A percentile compares a stretch with the other conserved stretches of the same genome.
These are phyloP conservation scores for Flueggea neowawraea DNA, from an alignment of 441 rosid genomes.

Conservation along the genomic window DNA sequence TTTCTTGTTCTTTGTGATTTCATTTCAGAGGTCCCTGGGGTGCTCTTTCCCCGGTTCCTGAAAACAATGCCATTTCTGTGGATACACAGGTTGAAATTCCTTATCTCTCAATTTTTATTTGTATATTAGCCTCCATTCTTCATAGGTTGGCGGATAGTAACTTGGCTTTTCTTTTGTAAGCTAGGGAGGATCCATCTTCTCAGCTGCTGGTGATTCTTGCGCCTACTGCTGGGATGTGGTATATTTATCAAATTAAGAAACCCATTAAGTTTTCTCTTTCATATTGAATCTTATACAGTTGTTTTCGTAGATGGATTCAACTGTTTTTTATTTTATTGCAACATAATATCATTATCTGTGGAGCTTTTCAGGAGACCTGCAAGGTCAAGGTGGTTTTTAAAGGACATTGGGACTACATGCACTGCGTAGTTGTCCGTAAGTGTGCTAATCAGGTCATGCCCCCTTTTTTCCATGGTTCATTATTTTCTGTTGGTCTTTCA, in stretches of 20 bases:
- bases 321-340: constrained; percentile 9
- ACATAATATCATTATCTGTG: constrained; percentile 4
- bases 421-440: constrained; percentile 65
- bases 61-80: constrained; percentile 87
- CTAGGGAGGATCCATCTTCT: constrained; percentile 73
- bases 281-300: not conserved
- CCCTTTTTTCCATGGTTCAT: not conserved
- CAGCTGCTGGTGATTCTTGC: constrained; percentile 90
- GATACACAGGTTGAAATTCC: constrained; percentile 53
- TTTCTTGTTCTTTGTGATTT: constrained; percentile 8
- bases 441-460: constrained; percentile 69
- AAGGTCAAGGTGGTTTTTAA: constrained; percentile 71
- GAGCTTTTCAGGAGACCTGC: constrained; percentile 70
- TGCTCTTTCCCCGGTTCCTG: constrained; percentile 93
- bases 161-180: constrained; percentile 14
- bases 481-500: not conserved
- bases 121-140: not conserved
- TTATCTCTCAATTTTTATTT: not conserved
- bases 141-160: not conserved
- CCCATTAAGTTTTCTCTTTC: not conserved
- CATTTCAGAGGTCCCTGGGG: constrained; percentile 93
- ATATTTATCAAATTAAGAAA: constrained; percentile 38
- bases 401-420: constrained; percentile 91
- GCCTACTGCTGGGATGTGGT: constrained; percentile 99
- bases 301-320: constrained; percentile 1